Percentiles rank a stretch among this genome's conserved stretches.
phyloP scores from a whole-genome alignment of 2,329 filamentous ascomycete species.

The Aspergillus viridinutans region DNA sequence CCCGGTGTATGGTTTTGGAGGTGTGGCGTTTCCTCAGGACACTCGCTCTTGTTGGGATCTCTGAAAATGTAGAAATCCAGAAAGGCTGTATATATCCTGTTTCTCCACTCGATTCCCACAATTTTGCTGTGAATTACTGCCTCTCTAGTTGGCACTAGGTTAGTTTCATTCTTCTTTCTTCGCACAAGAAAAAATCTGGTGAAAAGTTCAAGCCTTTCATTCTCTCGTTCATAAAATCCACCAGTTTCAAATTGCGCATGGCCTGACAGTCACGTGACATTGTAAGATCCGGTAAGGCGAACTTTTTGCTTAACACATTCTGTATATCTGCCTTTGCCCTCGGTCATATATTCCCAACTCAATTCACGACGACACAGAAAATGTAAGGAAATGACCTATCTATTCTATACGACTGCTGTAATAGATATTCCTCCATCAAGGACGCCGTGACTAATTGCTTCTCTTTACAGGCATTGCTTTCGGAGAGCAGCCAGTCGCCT shows the following conservation, averaged over 20 bases:
- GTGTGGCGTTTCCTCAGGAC: not conserved
- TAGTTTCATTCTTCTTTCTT: not conserved
- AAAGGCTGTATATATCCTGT: not conserved
- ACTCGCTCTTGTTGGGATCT: not conserved
- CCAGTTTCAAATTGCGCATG: not conserved
- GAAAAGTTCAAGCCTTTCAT: not conserved
- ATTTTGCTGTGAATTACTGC: not conserved
- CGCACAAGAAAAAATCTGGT: not conserved
- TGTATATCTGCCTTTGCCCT: not conserved
- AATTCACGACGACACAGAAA: not conserved
- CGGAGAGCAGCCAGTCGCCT: conserved; percentile 56
- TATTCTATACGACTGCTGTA: not conserved
- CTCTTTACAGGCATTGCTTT: conserved; percentile 51
- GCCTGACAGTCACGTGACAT: not conserved
- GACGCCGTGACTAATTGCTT: not conserved
- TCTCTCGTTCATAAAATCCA: not conserved
- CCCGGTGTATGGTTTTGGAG: not conserved
- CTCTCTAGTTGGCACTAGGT: not conserved
- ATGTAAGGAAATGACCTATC: not conserved
- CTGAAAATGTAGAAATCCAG: not conserved
- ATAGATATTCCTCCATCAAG: not conserved
- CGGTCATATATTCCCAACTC: not conserved
- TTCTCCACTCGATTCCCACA: not conserved
- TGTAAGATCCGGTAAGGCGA: not conserved
- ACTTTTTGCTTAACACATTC: not conserved